Evolutionary conservation across 306 rosid genomes (phyloP).

Genomic region (Abrus precatorius): DNA sequence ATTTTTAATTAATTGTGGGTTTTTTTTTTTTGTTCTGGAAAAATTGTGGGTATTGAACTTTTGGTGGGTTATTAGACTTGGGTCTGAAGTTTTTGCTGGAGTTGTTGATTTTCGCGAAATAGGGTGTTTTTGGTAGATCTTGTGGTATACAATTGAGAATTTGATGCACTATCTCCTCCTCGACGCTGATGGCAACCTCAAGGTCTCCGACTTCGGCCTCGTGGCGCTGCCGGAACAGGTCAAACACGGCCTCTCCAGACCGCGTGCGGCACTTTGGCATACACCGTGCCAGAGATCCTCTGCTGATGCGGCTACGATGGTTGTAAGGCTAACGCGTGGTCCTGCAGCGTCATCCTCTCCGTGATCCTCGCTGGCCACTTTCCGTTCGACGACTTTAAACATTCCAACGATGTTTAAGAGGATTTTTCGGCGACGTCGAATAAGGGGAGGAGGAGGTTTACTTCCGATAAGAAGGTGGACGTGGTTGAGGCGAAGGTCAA

Average conservation of each 20-base stretch:
- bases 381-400: slow-evolving; percentile 75
- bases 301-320: slow-evolving; percentile 76
- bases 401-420: slow-evolving; percentile 71
- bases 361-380: slow-evolving; percentile 73
- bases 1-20: neutral
- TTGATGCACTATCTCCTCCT: slow-evolving; percentile 59
- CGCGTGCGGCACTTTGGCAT: slow-evolving; percentile 93
- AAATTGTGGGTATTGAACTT: slow-evolving; percentile 1
- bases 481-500: slow-evolving; percentile 69
- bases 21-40: neutral
- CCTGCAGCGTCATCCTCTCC: slow-evolving; percentile 85
- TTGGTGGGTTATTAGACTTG: slow-evolving; percentile 30
- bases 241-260: slow-evolving; percentile 77
- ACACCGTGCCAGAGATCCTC: slow-evolving; percentile 87
- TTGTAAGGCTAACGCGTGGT: slow-evolving; percentile 86
- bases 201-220: slow-evolving; percentile 93
- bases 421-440: slow-evolving; percentile 54
- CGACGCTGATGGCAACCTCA: slow-evolving; percentile 67
- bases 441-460: slow-evolving; percentile 56
- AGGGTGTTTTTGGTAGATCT: slow-evolving; percentile 24
- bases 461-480: slow-evolving; percentile 52
- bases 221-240: slow-evolving; percentile 86
- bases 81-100: slow-evolving; percentile 5
- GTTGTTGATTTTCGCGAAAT: slow-evolving; percentile 10
- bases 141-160: slow-evolving; percentile 9